A percentile compares a stretch with the other conserved stretches of the same genome.
Evolutionary conservation across 768 basidiomycete species (phyloP).

Genomic region (Pulveroboletus sp.): DNA sequence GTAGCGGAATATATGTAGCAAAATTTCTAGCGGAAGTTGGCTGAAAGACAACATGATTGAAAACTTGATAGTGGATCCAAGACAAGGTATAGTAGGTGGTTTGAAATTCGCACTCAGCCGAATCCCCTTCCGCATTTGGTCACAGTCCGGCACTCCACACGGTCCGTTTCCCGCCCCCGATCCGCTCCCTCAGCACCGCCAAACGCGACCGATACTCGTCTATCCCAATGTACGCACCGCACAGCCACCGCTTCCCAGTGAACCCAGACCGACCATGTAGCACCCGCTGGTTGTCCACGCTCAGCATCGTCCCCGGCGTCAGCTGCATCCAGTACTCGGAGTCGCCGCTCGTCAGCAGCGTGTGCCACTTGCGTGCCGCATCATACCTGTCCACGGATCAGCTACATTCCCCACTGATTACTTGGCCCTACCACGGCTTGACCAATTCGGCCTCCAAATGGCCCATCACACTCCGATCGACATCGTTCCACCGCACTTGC

Average conservation of each 20-base stretch:
- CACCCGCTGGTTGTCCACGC: conserved; percentile 91
- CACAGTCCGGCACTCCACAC: conserved; percentile 60
- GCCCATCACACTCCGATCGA: conserved; percentile 83
- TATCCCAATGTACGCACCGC: conserved; percentile 89
- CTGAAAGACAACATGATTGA: too few relatives aligned
- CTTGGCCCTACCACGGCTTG: conserved; percentile 60
- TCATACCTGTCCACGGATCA: conserved; percentile 56
- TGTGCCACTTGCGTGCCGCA: conserved; percentile 78
- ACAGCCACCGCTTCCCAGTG: conserved; percentile 85
- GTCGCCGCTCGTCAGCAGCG: conserved; percentile 70
- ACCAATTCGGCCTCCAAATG: conserved; percentile 56
- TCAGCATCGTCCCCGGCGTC: conserved; percentile 86
- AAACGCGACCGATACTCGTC: conserved; percentile 90
- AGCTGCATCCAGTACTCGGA: conserved; percentile 93
- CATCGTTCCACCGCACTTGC: conserved; percentile 92
- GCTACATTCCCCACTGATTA: background rate
- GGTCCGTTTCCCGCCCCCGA: conserved; percentile 40
- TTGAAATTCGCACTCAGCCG: conserved; percentile 17
- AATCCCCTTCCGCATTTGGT: conserved; percentile 14
- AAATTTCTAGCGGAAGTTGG: conserved; percentile 13
- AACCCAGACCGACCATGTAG: conserved; percentile 94
- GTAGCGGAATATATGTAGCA: conserved; percentile 7
- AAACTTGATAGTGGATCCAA: too few relatives aligned
- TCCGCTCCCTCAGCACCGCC: conserved; percentile 59
- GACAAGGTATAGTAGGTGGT: too few relatives aligned